Evolutionary conservation across 345 rosid species (phyloP).

Genomic region (Melastoma malabathricum): DNA sequence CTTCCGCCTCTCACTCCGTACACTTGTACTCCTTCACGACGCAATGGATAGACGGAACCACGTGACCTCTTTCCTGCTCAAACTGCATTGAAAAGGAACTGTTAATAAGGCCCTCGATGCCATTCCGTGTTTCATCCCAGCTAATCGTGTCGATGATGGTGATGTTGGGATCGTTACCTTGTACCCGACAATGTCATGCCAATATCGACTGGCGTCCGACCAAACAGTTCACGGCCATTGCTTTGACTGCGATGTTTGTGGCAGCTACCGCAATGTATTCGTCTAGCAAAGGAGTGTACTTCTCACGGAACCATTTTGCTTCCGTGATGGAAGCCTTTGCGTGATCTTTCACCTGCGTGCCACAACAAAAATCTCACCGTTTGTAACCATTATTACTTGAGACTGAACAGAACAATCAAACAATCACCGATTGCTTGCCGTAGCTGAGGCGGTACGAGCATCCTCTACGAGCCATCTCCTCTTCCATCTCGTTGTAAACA

Average conservation of each 20-base stretch:
- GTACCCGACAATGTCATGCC: constrained; percentile 8
- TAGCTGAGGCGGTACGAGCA: constrained; percentile 8
- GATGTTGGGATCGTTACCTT: constrained; percentile 3
- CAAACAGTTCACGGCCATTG: constrained; percentile 1
- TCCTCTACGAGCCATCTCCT: constrained; percentile 8
- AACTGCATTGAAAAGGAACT: neutral
- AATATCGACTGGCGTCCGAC: constrained; percentile 7
- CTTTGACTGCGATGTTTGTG: neutral
- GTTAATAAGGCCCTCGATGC: too few species aligned
- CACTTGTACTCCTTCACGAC: constrained; percentile 2
- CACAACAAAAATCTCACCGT: too few species aligned
- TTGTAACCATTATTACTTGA: too few species aligned
- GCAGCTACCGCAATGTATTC: constrained; percentile 14
- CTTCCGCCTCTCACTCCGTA: constrained; percentile 5
- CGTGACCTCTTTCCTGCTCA: constrained; percentile 10
- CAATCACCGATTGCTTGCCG: constrained; percentile 17
- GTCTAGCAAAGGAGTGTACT: constrained; percentile 11
- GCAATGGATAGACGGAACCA: constrained; percentile 7
- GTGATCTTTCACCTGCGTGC: neutral
- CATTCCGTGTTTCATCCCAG: too few species aligned
- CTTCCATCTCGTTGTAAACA: constrained; percentile 14
- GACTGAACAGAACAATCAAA: too few species aligned
- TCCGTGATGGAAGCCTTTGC: constrained; percentile 1
- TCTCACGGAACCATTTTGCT: constrained; percentile 8
- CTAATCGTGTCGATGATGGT: too few species aligned